Percentiles rank a stretch among this genome's conserved stretches.
Conservation (phyloP, 805 yeast genomes). For the Wickerhamiella hasegawae region DNA sequence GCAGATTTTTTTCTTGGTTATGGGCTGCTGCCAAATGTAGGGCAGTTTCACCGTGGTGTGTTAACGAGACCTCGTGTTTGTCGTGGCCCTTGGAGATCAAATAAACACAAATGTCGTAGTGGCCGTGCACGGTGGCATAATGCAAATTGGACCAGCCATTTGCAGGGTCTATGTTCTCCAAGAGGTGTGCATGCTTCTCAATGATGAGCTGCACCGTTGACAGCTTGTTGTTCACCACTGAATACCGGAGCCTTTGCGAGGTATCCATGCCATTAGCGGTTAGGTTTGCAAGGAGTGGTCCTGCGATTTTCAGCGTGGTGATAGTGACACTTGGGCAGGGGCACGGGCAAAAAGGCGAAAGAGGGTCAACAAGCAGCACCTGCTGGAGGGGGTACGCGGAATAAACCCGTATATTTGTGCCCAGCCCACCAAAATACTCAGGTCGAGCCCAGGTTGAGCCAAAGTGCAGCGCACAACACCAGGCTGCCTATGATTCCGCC, state of each 20-base stretch:
- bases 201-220: constrained; percentile 49
- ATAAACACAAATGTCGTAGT: constrained; percentile 45
- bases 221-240: constrained; percentile 46
- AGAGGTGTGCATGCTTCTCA: constrained; percentile 49
- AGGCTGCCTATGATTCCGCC: too few relatives aligned
- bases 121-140: constrained; percentile 62
- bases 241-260: constrained; percentile 46
- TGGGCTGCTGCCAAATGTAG: constrained; percentile 53
- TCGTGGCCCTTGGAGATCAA: constrained; percentile 44
- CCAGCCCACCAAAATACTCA: too few relatives aligned
- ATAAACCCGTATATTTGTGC: too few relatives aligned
- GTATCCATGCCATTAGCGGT: too few relatives aligned
- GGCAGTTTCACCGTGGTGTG: constrained; percentile 46
- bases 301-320: too few relatives aligned
- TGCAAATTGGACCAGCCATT: constrained; percentile 79
- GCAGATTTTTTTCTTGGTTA: constrained; percentile 59
- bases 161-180: constrained; percentile 49
- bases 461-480: too few relatives aligned
- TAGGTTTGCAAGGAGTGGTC: too few relatives aligned
- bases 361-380: too few relatives aligned
- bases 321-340: too few relatives aligned
- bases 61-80: constrained; percentile 29
- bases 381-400: too few relatives aligned
- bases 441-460: too few relatives aligned
- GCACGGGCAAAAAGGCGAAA: too few relatives aligned